Evolutionary conservation across 2,329 filamentous ascomycete genomes (phyloP).

Genomic region (Aspergillus jensenii): DNA sequence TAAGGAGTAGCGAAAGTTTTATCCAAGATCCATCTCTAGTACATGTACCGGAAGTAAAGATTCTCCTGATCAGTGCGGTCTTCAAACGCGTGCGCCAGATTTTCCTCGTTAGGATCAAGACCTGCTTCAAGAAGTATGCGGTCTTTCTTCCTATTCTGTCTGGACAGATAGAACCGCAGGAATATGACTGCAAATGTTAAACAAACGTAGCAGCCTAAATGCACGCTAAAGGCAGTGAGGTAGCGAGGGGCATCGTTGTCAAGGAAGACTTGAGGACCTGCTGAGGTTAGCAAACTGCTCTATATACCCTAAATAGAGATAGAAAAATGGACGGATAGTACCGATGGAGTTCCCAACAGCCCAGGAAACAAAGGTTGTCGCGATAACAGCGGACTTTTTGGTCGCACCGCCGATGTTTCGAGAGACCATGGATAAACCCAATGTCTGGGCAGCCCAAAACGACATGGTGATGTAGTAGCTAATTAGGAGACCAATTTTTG

Average conservation of each 20-base stretch:
- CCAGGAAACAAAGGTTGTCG: slow-evolving; percentile 71
- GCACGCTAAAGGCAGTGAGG: slow-evolving; percentile 67
- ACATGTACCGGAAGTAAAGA: slow-evolving; percentile 59
- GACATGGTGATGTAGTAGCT: slow-evolving; percentile 75
- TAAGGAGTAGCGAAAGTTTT: too few species aligned
- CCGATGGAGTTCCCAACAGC: slow-evolving; percentile 67
- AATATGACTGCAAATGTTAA: slow-evolving; percentile 59
- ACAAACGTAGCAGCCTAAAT: slow-evolving; percentile 66
- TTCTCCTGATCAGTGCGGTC: slow-evolving; percentile 65
- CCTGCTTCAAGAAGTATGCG: slow-evolving; percentile 45
- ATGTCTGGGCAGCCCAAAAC: slow-evolving; percentile 73
- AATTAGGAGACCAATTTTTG: slow-evolving; percentile 67
- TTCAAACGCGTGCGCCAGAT: slow-evolving; percentile 57
- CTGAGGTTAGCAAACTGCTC: too few species aligned
- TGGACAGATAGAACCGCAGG: slow-evolving; percentile 58
- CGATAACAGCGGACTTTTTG: slow-evolving; percentile 68
- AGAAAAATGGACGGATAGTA: too few species aligned
- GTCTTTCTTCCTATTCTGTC: slow-evolving; percentile 61
- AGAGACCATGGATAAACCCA: slow-evolving; percentile 66
- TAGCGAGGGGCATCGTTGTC: slow-evolving; percentile 62
- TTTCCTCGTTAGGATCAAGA: slow-evolving; percentile 40
- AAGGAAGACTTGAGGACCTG: slow-evolving; percentile 61
- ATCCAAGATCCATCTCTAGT: slow-evolving; percentile 23
- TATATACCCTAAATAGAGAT: too few species aligned
- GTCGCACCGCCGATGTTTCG: slow-evolving; percentile 72